Conservation (phyloP, 257 asterid genomes). For the Nicotiana otophora region DNA sequence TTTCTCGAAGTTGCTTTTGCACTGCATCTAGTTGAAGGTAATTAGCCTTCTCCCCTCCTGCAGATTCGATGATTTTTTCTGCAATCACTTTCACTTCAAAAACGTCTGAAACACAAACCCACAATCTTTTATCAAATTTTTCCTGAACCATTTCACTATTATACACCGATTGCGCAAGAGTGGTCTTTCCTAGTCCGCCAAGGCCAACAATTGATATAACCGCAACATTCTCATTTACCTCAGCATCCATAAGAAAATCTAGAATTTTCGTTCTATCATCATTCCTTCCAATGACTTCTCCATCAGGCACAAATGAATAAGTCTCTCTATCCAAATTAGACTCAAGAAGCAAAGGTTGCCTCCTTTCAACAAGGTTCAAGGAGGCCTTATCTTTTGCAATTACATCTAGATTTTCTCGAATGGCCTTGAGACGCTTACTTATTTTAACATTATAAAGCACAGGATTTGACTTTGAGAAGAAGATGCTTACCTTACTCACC, state of each 20-base stretch:
- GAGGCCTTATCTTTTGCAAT: too few relatives aligned
- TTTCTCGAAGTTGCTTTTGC: background rate
- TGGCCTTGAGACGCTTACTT: too few relatives aligned
- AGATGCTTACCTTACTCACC: too few relatives aligned
- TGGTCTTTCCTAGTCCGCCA: constrained; percentile 16
- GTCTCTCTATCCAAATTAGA: too few relatives aligned
- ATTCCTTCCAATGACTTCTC: background rate
- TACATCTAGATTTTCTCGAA: too few relatives aligned
- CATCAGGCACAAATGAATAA: too few relatives aligned
- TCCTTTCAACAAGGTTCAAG: too few relatives aligned
- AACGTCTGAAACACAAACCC: background rate
- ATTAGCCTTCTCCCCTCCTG: background rate
- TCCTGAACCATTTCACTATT: background rate
- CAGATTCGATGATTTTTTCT: background rate
- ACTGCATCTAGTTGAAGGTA: background rate
- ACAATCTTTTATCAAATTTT: background rate
- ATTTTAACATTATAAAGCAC: too few relatives aligned
- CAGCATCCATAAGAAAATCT: background rate
- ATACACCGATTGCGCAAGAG: background rate
- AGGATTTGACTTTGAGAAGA: too few relatives aligned
- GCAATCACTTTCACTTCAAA: background rate
- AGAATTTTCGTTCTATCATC: background rate
- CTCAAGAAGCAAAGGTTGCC: too few relatives aligned
- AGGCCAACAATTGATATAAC: constrained; percentile 10
- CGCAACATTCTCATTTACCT: background rate